Evolutionary conservation across 192 early-diverging fungal species (phyloP), one percentile per base, ranked within the genome.

Genomic region (Coemansia sp.): DNA sequence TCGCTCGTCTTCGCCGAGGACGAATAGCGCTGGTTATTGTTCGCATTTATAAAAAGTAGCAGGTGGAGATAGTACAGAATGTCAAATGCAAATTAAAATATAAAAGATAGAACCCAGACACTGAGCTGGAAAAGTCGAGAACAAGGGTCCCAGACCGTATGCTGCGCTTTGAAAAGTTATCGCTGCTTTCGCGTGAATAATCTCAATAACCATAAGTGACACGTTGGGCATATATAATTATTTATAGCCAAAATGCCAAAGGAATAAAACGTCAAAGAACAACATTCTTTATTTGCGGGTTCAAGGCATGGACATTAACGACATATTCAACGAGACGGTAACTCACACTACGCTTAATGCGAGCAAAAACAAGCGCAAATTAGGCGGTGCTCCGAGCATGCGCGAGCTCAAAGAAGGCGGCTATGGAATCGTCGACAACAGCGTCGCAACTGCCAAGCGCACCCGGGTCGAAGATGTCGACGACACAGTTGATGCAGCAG

Each of bases 301-400:
- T 31, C 15, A 19, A 19, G 46, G 7, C n/a, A 80, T 80, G 77
- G 68, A 80, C 46, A 80, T 80, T 19, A 68, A 71, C 59, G 77
- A 80, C 37, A 80, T 80, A 60, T 74, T 80, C 55, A 71, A 59
- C 21, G 77, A 80, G 57, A 57, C 60, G 8, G 77, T 80, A 4
- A 57, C 60, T 17, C 66, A 25, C 59, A 74, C 64, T 19, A 50
- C 68, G 26, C 60, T 71, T 11, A 67, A 47, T 17, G 54, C 44
- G 21, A 38, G 64, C 54, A 74, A 74, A 59, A 48, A 61, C 49
- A 74, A 74, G 62, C 77, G 77, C 62, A 67, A 63, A 59, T 31
- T 74, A 14, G 68, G 47, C 2, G 58, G 68, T 10, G 68, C 68
- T 12, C 77, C 77, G 4, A 74, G 72, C 17, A 46, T 80, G 42